Evolutionary conservation across 495 filamentous ascomycete species (phyloP).

Genomic region (Daldinia vernicosa): DNA sequence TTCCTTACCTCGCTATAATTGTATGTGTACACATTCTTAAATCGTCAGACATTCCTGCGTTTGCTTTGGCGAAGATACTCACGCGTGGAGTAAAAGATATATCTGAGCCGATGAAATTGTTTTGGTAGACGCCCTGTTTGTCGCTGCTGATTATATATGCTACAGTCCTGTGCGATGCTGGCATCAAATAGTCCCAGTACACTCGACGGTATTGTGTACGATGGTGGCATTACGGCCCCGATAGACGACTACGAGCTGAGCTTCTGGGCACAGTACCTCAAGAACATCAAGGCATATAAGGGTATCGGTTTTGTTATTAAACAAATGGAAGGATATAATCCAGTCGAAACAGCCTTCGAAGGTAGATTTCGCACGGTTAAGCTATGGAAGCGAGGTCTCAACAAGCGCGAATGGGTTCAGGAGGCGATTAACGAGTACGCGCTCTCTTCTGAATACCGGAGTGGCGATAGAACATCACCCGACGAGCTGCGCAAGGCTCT

Average conservation of each 20-base stretch:
- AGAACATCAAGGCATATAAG: slow-evolving; percentile 20
- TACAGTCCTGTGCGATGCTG: slow-evolving; percentile 37
- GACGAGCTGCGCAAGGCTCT: slow-evolving; percentile 29
- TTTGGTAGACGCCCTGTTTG: neutral
- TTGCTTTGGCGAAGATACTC: neutral
- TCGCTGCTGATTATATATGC: slow-evolving; percentile 16
- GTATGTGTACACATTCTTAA: slow-evolving; percentile 15
- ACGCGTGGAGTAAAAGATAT: neutral
- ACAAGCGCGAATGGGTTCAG: slow-evolving; percentile 46
- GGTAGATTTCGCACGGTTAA: slow-evolving; percentile 44
- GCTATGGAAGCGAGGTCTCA: slow-evolving; percentile 46
- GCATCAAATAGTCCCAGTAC: slow-evolving; percentile 41
- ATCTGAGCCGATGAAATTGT: neutral
- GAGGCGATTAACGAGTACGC: slow-evolving; percentile 42
- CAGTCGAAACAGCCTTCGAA: slow-evolving; percentile 40
- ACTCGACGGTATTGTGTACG: slow-evolving; percentile 45
- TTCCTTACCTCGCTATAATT: slow-evolving; percentile 41
- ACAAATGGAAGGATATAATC: slow-evolving; percentile 37
- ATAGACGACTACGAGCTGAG: slow-evolving; percentile 35
- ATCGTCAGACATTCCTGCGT: slow-evolving; percentile 1
- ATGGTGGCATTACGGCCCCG: slow-evolving; percentile 29
- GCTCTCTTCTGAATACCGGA: slow-evolving; percentile 8
- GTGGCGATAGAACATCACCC: slow-evolving; percentile 3
- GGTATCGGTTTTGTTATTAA: slow-evolving; percentile 21
- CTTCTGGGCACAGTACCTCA: slow-evolving; percentile 21